Evolutionary conservation across 1,284 basidiomycete species (phyloP).

Genomic region (Chalciporus piperatoides): DNA sequence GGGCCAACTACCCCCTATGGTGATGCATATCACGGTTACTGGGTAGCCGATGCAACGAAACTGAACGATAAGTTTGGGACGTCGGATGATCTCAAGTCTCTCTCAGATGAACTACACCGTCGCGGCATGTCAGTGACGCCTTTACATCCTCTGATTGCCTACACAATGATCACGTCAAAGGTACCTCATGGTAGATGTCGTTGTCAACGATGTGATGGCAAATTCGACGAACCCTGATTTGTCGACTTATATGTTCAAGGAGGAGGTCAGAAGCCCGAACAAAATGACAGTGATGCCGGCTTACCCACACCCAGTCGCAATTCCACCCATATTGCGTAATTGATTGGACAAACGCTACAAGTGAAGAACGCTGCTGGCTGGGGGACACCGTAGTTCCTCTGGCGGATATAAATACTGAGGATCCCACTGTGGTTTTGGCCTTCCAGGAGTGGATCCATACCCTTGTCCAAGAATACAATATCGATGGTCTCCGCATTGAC

Average conservation of each 20-base stretch:
- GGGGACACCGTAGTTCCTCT: slow-evolving; percentile 61
- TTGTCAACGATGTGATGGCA: slow-evolving; percentile 70
- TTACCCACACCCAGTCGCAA: slow-evolving; percentile 28
- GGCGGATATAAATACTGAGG: slow-evolving; percentile 72
- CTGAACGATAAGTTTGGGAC: slow-evolving; percentile 67
- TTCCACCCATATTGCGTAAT: slow-evolving; percentile 37
- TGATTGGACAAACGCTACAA: slow-evolving; percentile 58
- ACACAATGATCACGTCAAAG: slow-evolving; percentile 7
- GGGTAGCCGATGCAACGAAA: slow-evolving; percentile 55
- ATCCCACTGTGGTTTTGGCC: slow-evolving; percentile 49
- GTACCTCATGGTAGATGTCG: slow-evolving; percentile 72
- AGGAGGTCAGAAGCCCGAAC: slow-evolving; percentile 43
- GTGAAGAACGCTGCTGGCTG: slow-evolving; percentile 72
- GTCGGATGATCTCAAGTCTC: slow-evolving; percentile 55
- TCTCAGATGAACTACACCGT: slow-evolving; percentile 57
- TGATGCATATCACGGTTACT: slow-evolving; percentile 63
- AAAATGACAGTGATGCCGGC: not conserved
- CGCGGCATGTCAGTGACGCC: slow-evolving; percentile 54
- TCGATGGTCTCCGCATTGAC: slow-evolving; percentile 76
- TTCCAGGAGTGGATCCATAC: slow-evolving; percentile 57
- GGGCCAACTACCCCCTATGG: slow-evolving; percentile 56
- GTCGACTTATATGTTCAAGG: slow-evolving; percentile 58
- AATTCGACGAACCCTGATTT: slow-evolving; percentile 53
- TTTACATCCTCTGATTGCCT: slow-evolving; percentile 22
- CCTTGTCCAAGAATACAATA: slow-evolving; percentile 53